These are phyloP conservation scores for Sisymbrium irio DNA, from an alignment of 345 rosid genomes.

Conservation along the genomic window DNA sequence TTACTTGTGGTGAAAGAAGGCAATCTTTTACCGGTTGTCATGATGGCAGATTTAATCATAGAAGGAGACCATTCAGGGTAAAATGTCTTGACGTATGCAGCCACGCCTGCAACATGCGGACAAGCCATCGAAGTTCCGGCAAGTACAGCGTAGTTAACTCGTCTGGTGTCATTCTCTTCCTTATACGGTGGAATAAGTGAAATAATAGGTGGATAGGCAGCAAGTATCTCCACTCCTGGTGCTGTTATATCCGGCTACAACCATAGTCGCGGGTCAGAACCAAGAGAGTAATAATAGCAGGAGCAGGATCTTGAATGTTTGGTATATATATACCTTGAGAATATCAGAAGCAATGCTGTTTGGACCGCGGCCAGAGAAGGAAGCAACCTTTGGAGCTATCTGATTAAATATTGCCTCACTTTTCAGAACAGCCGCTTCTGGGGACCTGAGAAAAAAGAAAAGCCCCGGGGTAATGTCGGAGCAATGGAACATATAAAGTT, in stretches of 20 bases:
- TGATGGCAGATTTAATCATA: constrained; percentile 54
- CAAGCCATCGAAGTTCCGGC: constrained; percentile 63
- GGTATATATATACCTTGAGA: constrained; percentile 23
- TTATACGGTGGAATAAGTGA: not conserved
- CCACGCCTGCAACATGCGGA: constrained; percentile 49
- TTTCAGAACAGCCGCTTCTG: constrained; percentile 30
- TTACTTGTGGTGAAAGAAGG: not conserved
- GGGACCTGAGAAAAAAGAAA: constrained; percentile 4
- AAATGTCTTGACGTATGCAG: constrained; percentile 40
- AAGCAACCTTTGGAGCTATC: constrained; percentile 28
- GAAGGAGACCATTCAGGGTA: constrained; percentile 60
- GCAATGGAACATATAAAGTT: not conserved
- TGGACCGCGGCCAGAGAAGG: constrained; percentile 41
- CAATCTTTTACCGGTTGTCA: constrained; percentile 49
- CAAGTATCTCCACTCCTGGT: constrained; percentile 45
- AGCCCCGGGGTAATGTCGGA: not conserved
- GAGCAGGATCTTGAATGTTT: not conserved
- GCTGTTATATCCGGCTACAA: constrained; percentile 49
- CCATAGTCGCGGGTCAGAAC: not conserved
- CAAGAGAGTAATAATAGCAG: not conserved
- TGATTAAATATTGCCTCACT: constrained; percentile 17
- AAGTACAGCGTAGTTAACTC: constrained; percentile 13
- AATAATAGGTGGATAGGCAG: constrained; percentile 34
- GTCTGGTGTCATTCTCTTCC: not conserved
- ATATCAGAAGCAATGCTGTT: constrained; percentile 15